Conservation (phyloP, 345 rosid genomes). For the Aquilaria yunnanensis region DNA sequence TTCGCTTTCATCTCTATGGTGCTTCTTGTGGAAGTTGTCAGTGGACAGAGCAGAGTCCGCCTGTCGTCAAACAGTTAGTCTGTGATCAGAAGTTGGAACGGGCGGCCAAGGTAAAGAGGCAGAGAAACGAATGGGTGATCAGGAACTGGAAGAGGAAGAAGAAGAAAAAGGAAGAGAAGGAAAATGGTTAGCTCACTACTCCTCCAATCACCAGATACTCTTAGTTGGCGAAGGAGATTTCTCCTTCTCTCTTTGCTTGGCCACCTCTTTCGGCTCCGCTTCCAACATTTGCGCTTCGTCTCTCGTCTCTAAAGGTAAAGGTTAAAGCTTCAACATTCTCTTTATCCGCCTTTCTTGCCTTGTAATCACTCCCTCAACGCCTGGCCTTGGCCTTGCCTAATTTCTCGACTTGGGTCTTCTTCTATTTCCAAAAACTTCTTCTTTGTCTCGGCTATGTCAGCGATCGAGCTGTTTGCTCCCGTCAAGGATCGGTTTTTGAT, state of each 20-base stretch:
- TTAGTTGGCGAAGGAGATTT: slow-evolving; percentile 70
- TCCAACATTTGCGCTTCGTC: slow-evolving; percentile 48
- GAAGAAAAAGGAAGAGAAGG: slow-evolving; percentile 8
- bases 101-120: too few species aligned
- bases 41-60: too few species aligned
- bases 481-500: too few species aligned
- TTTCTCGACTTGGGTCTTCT: neutral
- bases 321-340: neutral
- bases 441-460: neutral
- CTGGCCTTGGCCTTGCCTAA: neutral
- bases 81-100: too few species aligned
- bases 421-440: neutral
- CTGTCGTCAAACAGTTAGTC: too few species aligned
- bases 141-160: neutral
- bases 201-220: slow-evolving; percentile 36
- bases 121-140: too few species aligned
- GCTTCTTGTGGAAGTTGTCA: too few species aligned
- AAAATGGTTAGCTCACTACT: slow-evolving; percentile 38
- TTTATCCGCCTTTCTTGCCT: neutral
- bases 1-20: too few species aligned
- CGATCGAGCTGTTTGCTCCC: too few species aligned
- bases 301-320: slow-evolving; percentile 38
- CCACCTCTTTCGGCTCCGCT: slow-evolving; percentile 37
- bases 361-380: neutral
- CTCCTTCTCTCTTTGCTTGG: slow-evolving; percentile 42